Percentiles rank a stretch among this genome's conserved stretches.
phyloP scores from a whole-genome alignment of 129 eudicot species.

The Flaveria bidentis region DNA sequence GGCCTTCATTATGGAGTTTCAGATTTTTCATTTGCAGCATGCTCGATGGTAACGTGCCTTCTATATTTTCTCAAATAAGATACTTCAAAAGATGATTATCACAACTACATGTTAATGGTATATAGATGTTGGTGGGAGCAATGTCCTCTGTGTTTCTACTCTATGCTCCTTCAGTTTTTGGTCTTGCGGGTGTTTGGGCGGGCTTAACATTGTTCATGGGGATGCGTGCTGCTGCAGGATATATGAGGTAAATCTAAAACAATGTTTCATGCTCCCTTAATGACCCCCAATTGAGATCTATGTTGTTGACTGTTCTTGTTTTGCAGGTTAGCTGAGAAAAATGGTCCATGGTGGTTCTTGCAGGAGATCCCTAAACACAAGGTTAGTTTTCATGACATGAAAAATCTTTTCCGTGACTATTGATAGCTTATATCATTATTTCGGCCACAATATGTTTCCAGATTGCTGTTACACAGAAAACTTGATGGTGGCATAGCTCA shows the following conservation, averaged over 20 bases:
- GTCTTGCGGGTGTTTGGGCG: slow-evolving; percentile 72
- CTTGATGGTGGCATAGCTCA: slow-evolving; percentile 15
- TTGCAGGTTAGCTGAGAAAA: slow-evolving; percentile 47
- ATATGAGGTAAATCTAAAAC: slow-evolving; percentile 44
- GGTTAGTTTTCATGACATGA: slow-evolving; percentile 34
- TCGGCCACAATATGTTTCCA: not conserved
- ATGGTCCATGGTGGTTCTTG: slow-evolving; percentile 78
- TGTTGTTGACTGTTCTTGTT: not conserved
- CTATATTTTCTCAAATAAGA: not conserved
- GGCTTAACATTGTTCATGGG: slow-evolving; percentile 73
- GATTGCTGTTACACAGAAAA: slow-evolving; percentile 32
- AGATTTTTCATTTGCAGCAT: slow-evolving; percentile 64
- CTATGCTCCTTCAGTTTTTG: slow-evolving; percentile 55
- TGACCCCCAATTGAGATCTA: not conserved
- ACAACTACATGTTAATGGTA: slow-evolving; percentile 1
- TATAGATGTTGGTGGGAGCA: slow-evolving; percentile 68
- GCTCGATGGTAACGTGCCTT: slow-evolving; percentile 53
- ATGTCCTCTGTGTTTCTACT: slow-evolving; percentile 60
- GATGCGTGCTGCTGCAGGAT: slow-evolving; percentile 62
- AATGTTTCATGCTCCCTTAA: not conserved
- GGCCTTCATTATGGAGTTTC: slow-evolving; percentile 76
- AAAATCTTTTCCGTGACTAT: not conserved
- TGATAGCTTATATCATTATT: not conserved
- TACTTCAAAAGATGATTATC: not conserved
- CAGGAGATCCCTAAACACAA: slow-evolving; percentile 39